Conservation (phyloP, 2,329 filamentous ascomycete genomes). For the Coniochaeta ligniaria region DNA sequence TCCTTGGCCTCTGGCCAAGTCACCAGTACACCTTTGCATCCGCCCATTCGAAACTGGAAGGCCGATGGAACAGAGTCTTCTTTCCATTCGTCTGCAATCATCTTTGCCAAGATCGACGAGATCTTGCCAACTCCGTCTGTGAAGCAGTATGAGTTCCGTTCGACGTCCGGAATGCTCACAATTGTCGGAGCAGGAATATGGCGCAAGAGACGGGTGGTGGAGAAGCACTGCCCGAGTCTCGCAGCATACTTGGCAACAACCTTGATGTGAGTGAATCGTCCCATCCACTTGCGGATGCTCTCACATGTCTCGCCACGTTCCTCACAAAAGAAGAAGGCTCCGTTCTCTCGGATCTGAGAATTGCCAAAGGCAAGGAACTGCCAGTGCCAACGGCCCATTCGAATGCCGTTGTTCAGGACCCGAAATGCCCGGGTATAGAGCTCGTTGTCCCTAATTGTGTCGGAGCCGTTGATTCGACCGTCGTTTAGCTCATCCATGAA, state of each 20-base stretch:
- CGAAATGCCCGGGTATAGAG: conserved; percentile 69
- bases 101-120: conserved; percentile 66
- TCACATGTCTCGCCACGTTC: conserved; percentile 55
- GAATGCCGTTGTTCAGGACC: conserved; percentile 69
- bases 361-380: conserved; percentile 92
- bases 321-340: conserved; percentile 86
- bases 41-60: conserved; percentile 87
- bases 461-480: conserved; percentile 50
- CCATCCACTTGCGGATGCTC: conserved; percentile 81
- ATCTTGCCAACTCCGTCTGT: conserved; percentile 93
- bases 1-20: conserved; percentile 62
- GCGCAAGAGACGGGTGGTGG: conserved; percentile 73
- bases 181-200: conserved; percentile 53
- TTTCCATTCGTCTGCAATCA: conserved; percentile 65
- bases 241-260: conserved; percentile 86
- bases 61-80: conserved; percentile 64
- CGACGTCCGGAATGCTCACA: conserved; percentile 62
- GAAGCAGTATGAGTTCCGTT: conserved; percentile 63
- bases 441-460: conserved; percentile 54
- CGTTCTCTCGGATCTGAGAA: conserved; percentile 87
- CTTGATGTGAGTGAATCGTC: conserved; percentile 71
- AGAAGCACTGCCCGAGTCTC: conserved; percentile 89
- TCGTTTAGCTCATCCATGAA: conserved; percentile 74
- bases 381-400: conserved; percentile 73
- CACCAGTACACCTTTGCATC: conserved; percentile 82